Evolutionary conservation across 345 rosid species (phyloP).

Genomic region (Eucalyptus albens): DNA sequence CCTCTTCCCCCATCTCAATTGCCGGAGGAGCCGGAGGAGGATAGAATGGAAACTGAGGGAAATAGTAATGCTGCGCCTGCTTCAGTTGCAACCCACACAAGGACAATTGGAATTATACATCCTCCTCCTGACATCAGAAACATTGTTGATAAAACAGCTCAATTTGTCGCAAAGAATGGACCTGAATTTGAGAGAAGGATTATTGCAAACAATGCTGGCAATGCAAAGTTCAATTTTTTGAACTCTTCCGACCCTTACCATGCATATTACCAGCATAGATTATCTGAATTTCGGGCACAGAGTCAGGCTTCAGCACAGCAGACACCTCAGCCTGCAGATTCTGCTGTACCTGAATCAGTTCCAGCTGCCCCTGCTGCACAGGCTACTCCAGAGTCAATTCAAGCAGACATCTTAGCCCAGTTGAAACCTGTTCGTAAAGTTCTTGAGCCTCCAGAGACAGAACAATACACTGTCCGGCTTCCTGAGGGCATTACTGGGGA

Average conservation of each 20-base stretch:
- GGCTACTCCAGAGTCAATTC: slow-evolving; percentile 21
- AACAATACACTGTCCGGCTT: slow-evolving; percentile 64
- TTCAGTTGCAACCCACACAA: slow-evolving; percentile 65
- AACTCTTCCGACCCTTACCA: slow-evolving; percentile 59
- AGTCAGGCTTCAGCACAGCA: slow-evolving; percentile 33
- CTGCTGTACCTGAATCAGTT: slow-evolving; percentile 16
- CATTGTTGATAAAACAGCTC: slow-evolving; percentile 76
- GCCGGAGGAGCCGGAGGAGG: slow-evolving; percentile 27
- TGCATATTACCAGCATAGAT: slow-evolving; percentile 62
- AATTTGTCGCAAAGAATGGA: slow-evolving; percentile 67
- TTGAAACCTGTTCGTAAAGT: slow-evolving; percentile 52
- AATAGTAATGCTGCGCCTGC: slow-evolving; percentile 20
- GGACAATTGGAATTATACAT: slow-evolving; percentile 73
- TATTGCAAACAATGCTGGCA: slow-evolving; percentile 49
- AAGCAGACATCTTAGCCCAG: slow-evolving; percentile 50
- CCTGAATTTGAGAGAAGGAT: slow-evolving; percentile 75
- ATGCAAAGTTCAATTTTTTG: slow-evolving; percentile 68
- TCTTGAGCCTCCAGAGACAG: slow-evolving; percentile 68
- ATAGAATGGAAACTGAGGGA: slow-evolving; percentile 24
- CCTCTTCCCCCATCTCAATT: slow-evolving; percentile 52
- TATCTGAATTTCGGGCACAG: slow-evolving; percentile 59
- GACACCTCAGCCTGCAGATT: slow-evolving; percentile 15
- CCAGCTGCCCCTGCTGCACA: slow-evolving; percentile 3
- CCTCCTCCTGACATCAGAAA: slow-evolving; percentile 81
- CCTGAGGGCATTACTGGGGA: slow-evolving; percentile 77